These are phyloP conservation scores for Apiosordaria backusii DNA, from an alignment of 495 filamentous ascomycete genomes.

Conservation along the genomic window DNA sequence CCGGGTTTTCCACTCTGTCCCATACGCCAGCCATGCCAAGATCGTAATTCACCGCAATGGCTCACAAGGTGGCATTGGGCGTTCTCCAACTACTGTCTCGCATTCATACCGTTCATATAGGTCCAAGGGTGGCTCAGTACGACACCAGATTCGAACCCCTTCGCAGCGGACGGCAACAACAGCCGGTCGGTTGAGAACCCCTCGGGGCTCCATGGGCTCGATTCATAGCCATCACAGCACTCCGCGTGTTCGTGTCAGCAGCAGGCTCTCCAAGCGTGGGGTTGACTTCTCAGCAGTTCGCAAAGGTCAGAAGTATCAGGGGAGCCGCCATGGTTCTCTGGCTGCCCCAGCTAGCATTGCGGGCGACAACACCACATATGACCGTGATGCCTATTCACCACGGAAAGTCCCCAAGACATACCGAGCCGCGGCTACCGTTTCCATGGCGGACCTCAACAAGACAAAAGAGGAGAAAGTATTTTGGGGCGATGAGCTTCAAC, in stretches of 20 bases:
- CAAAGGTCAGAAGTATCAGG: conserved; percentile 22
- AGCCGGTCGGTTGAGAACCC: conserved; percentile 28
- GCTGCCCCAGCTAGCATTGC: conserved; percentile 30
- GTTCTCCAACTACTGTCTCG: conserved; percentile 16
- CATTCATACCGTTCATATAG: conserved; percentile 28
- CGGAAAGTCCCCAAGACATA: conserved; percentile 3
- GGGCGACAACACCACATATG: conserved; percentile 23
- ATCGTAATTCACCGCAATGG: conserved; percentile 63
- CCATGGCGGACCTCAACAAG: conserved; percentile 21
- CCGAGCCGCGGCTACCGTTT: conserved; percentile 3
- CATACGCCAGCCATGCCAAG: conserved; percentile 47
- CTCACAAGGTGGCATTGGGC: conserved; percentile 14
- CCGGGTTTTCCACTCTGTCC: conserved; percentile 41
- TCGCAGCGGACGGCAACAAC: conserved; percentile 23
- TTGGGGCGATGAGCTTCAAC: conserved; percentile 50
- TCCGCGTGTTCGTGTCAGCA: conserved; percentile 48
- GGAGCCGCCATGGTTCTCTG: conserved; percentile 12
- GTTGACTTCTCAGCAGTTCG: conserved; percentile 67
- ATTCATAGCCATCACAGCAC: conserved; percentile 53
- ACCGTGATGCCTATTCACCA: conserved; percentile 21
- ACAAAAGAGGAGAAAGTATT: conserved; percentile 23
- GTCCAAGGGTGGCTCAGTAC: conserved; percentile 23
- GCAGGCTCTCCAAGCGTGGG: conserved; percentile 62
- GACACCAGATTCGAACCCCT: conserved; percentile 13
- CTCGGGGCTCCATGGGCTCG: conserved; percentile 55